These are phyloP conservation scores for Suillus weaverae DNA, from an alignment of 768 basidiomycete species.

Conservation along the genomic window DNA sequence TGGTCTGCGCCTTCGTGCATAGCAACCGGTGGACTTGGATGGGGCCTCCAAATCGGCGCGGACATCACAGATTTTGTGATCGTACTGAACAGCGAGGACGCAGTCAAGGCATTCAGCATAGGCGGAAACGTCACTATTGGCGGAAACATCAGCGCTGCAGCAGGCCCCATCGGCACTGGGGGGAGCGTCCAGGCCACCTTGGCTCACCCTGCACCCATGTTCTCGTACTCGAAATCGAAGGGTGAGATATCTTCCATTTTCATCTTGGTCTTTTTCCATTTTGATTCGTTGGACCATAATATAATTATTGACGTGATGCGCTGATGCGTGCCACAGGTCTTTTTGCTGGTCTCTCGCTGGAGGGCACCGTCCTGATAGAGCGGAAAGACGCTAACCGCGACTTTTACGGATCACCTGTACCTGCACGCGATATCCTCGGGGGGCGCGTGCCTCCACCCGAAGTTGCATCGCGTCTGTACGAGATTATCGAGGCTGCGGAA, in stretches of 20 bases:
- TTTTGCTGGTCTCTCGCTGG: constrained; percentile 91
- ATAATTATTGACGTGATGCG: constrained; percentile 2
- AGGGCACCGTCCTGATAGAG: constrained; percentile 93
- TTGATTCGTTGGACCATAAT: neutral
- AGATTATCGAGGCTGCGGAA: constrained; percentile 95
- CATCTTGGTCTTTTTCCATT: neutral
- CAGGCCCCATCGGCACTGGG: constrained; percentile 93
- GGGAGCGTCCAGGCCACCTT: constrained; percentile 85
- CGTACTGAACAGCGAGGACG: constrained; percentile 95
- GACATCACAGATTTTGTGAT: constrained; percentile 96
- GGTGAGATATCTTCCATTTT: constrained; percentile 45
- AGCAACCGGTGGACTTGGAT: constrained; percentile 91
- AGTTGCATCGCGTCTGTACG: constrained; percentile 88
- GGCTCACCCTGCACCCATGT: constrained; percentile 96
- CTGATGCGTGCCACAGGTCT: constrained; percentile 55
- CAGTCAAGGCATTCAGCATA: constrained; percentile 91
- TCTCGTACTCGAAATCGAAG: constrained; percentile 94
- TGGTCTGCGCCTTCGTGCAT: constrained; percentile 98
- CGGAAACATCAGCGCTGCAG: constrained; percentile 80
- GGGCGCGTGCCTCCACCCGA: constrained; percentile 98
- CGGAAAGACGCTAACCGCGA: constrained; percentile 95
- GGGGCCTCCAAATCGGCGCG: constrained; percentile 95
- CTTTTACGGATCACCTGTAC: constrained; percentile 91
- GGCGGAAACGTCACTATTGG: constrained; percentile 97
- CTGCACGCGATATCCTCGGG: constrained; percentile 86